phyloP scores from a whole-genome alignment of 164 flowering plant genomes.

The Vitis riparia region DNA sequence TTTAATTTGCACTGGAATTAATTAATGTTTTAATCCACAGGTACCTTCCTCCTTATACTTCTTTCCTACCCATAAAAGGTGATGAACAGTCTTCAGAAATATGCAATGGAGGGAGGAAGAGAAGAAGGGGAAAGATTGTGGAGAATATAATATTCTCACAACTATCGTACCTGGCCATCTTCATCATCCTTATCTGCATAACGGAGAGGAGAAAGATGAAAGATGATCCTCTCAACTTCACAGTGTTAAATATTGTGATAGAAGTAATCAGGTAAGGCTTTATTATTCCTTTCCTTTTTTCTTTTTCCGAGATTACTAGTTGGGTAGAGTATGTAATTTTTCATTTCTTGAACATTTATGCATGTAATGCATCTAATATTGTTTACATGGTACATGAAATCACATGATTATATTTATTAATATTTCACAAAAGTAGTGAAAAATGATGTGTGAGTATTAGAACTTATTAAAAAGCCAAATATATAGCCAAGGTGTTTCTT shows the following conservation, averaged over 20 bases:
- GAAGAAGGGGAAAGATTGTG: conserved; percentile 3
- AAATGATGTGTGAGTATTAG: too few relatives aligned
- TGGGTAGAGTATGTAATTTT: neutral
- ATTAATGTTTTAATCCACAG: conserved; percentile 26
- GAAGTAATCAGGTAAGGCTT: conserved; percentile 46
- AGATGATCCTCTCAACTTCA: conserved; percentile 53
- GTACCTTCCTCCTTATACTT: conserved; percentile 78
- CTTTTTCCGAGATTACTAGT: neutral
- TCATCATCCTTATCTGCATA: conserved; percentile 41
- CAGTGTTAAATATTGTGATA: conserved; percentile 27
- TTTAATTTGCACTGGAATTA: too few relatives aligned
- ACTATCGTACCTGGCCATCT: conserved; percentile 38
- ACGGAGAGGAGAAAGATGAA: conserved; percentile 39
- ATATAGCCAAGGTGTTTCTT: too few relatives aligned
- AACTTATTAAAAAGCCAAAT: too few relatives aligned
- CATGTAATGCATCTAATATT: neutral
- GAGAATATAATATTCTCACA: conserved; percentile 34
- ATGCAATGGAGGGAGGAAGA: neutral
- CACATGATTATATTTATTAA: too few relatives aligned
- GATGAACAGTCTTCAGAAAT: conserved; percentile 2
- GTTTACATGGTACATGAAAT: too few relatives aligned
- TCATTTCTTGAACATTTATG: neutral
- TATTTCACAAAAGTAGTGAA: too few relatives aligned
- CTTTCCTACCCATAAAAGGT: conserved; percentile 37
- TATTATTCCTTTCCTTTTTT: neutral